A percentile compares a stretch with the other conserved stretches of the same genome.
Conservation (phyloP, 2,329 filamentous ascomycete species). For the Xylaria sp. region DNA sequence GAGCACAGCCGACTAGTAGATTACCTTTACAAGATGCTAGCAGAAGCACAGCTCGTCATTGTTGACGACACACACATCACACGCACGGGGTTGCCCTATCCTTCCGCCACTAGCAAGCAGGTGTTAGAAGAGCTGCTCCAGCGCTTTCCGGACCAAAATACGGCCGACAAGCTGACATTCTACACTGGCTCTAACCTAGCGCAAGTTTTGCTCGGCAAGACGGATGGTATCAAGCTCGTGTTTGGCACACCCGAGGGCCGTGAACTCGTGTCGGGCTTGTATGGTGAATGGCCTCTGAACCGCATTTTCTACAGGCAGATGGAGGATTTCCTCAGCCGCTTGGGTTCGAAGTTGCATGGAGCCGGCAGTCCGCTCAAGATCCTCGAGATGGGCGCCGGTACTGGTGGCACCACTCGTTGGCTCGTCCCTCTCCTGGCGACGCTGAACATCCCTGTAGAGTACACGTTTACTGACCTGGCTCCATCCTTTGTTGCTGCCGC, state of each 20-base stretch:
- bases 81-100: conserved; percentile 37
- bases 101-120: conserved; percentile 44
- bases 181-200: conserved; percentile 39
- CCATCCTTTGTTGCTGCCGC: conserved; percentile 41
- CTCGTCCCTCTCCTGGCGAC: conserved; percentile 39
- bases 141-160: conserved; percentile 36
- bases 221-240: conserved; percentile 47
- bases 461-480: conserved; percentile 50
- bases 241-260: conserved; percentile 46
- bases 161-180: conserved; percentile 37
- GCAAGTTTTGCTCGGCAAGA: conserved; percentile 40
- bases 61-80: conserved; percentile 34
- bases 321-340: conserved; percentile 41
- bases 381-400: conserved; percentile 23
- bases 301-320: conserved; percentile 43
- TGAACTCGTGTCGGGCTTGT: conserved; percentile 44
- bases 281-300: conserved; percentile 46
- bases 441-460: conserved; percentile 41
- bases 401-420: conserved; percentile 39
- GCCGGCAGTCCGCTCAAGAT: conserved; percentile 11
- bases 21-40: conserved; percentile 38
- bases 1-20: conserved; percentile 41
- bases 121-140: conserved; percentile 40
- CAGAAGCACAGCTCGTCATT: conserved; percentile 41
- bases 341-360: neutral